Base-by-base conservation (phyloP, 345 rosid genomes). In the Hirschfeldia incana region DNA sequence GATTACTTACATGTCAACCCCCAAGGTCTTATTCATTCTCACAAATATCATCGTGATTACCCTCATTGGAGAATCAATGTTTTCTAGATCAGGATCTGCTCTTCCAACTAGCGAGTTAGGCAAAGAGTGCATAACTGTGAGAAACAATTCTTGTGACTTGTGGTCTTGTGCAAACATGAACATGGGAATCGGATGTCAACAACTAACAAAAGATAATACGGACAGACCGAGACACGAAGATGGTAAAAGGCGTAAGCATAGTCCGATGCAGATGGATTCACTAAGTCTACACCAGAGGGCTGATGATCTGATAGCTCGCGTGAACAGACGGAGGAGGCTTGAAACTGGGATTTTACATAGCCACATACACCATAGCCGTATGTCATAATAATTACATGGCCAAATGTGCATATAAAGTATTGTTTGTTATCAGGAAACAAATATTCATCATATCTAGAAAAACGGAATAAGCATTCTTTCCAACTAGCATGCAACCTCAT, bases 261-360 rank as follows among this genome's bases (percentile, higher is more conserved):
- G 62, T 65, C 51, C 15, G n/a, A 65, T 85, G 79, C 83, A 86
- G 6, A 59, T 82, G 5, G 90, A 89, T 71, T 83, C 83, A n/a
- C 73, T 21, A 21, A 21, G 21, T 21, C 21, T 89, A 86, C 85
- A 72, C 77, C 87, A 83, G 78, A 90, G 91, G 78, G 92, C 91
- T 67, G 91, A 87, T 70, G 89, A 90, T 75, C 82, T 90, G 76
- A 90, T 90, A 67, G 89, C 90, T 62, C 83, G 90, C 70, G 87
- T 89, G 65, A 89, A 90, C 68, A 83, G 82, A 58, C 86, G 81
- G 72, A 82, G 91, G 73, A 85, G 75, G 81, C 82, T 85, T 53
- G 95, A 89, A 81, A 90, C 83, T 44, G 74, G 36, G 34, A 8
- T 78, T 5, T 49, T 74, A 60, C 49, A 62, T 67, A 62, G 55